Conservation (phyloP, 805 yeast species). For the Saturnispora sekii region DNA sequence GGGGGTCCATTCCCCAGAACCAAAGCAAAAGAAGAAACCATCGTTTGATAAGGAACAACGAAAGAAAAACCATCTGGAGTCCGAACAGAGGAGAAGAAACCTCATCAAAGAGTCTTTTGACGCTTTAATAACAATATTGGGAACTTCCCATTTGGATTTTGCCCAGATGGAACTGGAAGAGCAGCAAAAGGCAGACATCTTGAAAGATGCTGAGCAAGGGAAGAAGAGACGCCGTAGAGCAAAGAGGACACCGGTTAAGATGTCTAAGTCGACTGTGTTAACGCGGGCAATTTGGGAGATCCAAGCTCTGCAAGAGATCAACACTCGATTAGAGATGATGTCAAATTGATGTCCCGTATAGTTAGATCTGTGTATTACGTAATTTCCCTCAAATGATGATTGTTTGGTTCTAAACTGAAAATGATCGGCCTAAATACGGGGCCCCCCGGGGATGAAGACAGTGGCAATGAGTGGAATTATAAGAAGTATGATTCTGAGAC, state of each 20-base stretch:
- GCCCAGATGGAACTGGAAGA: background rate
- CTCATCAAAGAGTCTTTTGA: constrained; percentile 31
- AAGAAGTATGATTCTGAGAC: constrained; percentile 8
- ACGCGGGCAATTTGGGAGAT: constrained; percentile 22
- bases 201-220: background rate
- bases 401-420: background rate
- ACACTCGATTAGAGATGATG: constrained; percentile 5
- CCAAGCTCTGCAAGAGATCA: constrained; percentile 16
- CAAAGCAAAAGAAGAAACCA: background rate
- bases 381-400: too few species aligned
- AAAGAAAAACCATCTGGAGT: constrained; percentile 28
- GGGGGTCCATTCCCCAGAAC: too few species aligned
- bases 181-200: constrained; percentile 2
- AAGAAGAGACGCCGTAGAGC: constrained; percentile 2
- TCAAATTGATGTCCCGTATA: too few species aligned
- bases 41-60: constrained; percentile 27
- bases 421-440: constrained; percentile 1
- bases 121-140: constrained; percentile 21
- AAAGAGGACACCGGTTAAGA: constrained; percentile 12
- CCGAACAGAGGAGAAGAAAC: constrained; percentile 31
- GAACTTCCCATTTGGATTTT: constrained; percentile 8
- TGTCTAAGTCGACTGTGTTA: constrained; percentile 22
- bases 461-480: constrained; percentile 10
- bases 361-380: too few species aligned
- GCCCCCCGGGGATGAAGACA: background rate